A percentile compares a stretch with the other conserved stretches of the same genome.
phyloP scores from a whole-genome alignment of 441 rosid genomes.

The Corymbia calophylla region DNA sequence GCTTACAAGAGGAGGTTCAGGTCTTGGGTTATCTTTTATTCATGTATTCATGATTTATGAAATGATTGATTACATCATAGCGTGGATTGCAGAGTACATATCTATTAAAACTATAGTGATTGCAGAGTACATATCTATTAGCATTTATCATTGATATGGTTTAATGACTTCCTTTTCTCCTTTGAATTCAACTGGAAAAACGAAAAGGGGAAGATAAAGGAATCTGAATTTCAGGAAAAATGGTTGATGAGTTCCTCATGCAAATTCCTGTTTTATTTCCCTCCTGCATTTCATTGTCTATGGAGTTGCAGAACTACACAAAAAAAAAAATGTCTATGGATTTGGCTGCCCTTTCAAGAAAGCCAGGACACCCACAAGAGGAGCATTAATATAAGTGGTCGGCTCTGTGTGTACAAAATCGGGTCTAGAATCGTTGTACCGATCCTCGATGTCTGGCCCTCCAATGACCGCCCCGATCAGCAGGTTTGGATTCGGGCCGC shows the following conservation, averaged over 20 bases:
- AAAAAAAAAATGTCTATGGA: background rate
- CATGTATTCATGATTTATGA: background rate
- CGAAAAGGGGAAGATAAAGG: background rate
- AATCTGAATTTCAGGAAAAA: background rate
- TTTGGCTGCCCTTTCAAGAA: conserved; percentile 23
- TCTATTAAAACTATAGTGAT: no score
- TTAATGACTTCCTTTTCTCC: no score
- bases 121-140: no score
- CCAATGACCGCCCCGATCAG: conserved; percentile 45
- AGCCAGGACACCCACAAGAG: conserved; percentile 45
- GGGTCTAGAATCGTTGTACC: conserved; percentile 27
- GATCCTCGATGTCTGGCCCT: conserved; percentile 41
- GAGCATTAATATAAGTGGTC: conserved; percentile 45
- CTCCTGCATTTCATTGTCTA: background rate
- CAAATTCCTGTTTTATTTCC: background rate
- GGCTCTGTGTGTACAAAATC: conserved; percentile 36
- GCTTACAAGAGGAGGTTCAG: background rate
- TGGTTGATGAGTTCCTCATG: background rate
- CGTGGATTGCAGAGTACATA: background rate
- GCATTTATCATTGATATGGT: no score
- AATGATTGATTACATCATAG: background rate
- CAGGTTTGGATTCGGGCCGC: conserved; percentile 20
- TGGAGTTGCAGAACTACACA: background rate
- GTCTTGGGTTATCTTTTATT: background rate
- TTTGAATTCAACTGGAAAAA: no score